Evolutionary conservation across 2,329 filamentous ascomycete genomes (phyloP).

Genomic region (Didymella lethalis): DNA sequence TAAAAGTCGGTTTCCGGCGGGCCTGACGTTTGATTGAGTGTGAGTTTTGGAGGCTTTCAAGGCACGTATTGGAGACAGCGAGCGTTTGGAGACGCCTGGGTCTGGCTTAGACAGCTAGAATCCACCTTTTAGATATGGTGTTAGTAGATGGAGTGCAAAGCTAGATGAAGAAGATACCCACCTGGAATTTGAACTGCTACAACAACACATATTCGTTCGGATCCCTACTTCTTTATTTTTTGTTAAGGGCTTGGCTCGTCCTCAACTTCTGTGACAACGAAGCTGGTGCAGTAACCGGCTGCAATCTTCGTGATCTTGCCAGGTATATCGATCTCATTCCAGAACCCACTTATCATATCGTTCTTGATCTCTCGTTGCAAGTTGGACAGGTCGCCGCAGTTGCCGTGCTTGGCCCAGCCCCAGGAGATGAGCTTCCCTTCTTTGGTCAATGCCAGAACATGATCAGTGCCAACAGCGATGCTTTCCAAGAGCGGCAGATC

Average conservation of each 20-base stretch:
- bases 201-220: not conserved
- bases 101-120: not conserved
- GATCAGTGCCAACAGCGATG: slow-evolving; percentile 89
- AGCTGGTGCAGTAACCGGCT: slow-evolving; percentile 42
- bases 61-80: not conserved
- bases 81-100: not conserved
- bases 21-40: slow-evolving; percentile 11
- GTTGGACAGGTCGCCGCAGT: slow-evolving; percentile 70
- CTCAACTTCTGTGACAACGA: slow-evolving; percentile 30
- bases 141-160: slow-evolving; percentile 3
- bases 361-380: slow-evolving; percentile 28
- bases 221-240: not conserved
- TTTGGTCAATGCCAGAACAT: slow-evolving; percentile 75
- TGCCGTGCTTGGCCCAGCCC: slow-evolving; percentile 98
- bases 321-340: slow-evolving; percentile 39
- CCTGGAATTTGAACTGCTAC: not conserved
- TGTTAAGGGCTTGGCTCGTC: not conserved
- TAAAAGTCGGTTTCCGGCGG: slow-evolving; percentile 10
- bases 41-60: not conserved
- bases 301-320: slow-evolving; percentile 34
- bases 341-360: slow-evolving; percentile 41
- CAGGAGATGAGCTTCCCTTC: slow-evolving; percentile 77
- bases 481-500: slow-evolving; percentile 65
- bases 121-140: not conserved
- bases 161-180: not conserved